Conservation (phyloP, 2,329 filamentous ascomycete genomes). For the Phaeosphaeria sp. region DNA sequence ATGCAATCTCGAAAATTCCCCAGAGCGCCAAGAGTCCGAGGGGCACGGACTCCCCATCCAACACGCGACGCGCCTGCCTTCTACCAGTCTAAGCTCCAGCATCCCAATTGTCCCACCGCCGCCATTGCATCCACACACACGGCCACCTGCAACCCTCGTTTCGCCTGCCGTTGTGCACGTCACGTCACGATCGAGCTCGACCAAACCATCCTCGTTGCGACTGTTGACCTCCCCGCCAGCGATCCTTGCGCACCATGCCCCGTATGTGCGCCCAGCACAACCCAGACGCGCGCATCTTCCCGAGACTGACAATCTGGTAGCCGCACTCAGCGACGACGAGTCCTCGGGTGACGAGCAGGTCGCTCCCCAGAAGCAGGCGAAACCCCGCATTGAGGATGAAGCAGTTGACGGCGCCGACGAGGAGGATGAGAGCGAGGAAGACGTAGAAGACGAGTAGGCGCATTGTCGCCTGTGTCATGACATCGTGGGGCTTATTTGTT, state of each 20-base stretch:
- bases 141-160: constrained; percentile 3
- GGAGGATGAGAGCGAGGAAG: constrained; percentile 45
- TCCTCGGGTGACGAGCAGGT: constrained; percentile 41
- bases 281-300: constrained; percentile 2
- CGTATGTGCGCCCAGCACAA: constrained; percentile 36
- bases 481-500: constrained; percentile 27
- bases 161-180: constrained; percentile 16
- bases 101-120: constrained; percentile 6
- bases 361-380: constrained; percentile 32
- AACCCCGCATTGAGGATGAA: constrained; percentile 18
- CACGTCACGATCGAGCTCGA: constrained; percentile 2
- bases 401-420: constrained; percentile 47
- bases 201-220: constrained; percentile 2
- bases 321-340: constrained; percentile 50
- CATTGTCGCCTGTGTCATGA: constrained; percentile 5
- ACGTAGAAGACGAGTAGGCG: constrained; percentile 55
- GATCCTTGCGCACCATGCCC: constrained; percentile 36
- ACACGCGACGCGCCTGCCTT: constrained; percentile 21
- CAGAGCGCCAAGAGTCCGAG: constrained; percentile 23
- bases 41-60: constrained; percentile 17
- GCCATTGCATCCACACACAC: neutral
- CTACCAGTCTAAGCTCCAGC: constrained; percentile 8
- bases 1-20: constrained; percentile 33
- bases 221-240: constrained; percentile 9
- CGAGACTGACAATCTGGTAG: constrained; percentile 35